Conservation (phyloP, 192 early-diverging fungal species). For the Coemansia biformis region DNA sequence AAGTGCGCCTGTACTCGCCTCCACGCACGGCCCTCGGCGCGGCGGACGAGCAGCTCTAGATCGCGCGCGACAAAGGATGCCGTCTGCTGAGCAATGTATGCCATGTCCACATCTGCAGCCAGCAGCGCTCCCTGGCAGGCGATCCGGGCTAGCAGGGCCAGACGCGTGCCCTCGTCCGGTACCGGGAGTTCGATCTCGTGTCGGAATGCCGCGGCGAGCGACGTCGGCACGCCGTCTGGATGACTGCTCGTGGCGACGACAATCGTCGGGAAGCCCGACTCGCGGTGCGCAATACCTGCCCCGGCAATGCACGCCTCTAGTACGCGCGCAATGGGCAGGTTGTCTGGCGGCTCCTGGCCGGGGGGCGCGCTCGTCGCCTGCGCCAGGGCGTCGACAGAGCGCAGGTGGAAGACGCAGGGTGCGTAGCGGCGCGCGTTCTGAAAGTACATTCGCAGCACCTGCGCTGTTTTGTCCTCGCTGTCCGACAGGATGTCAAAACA, state of each 20-base stretch:
- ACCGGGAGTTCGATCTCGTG: conserved; percentile 72
- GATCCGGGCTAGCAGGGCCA: conserved; percentile 62
- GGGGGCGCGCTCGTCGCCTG: conserved; percentile 36
- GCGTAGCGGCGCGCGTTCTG: conserved; percentile 69
- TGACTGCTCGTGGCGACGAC: conserved; percentile 74
- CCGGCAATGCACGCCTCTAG: conserved; percentile 32
- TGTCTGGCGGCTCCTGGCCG: conserved; percentile 33
- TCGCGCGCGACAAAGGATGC: conserved; percentile 87
- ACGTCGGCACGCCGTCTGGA: conserved; percentile 72
- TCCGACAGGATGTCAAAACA: conserved; percentile 76
- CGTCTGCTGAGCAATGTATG: conserved; percentile 79
- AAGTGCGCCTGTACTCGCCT: conserved; percentile 36
- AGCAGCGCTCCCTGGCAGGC: conserved; percentile 40
- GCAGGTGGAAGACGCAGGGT: conserved; percentile 80
- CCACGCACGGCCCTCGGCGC: conserved; percentile 65
- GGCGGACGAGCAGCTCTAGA: conserved; percentile 66
- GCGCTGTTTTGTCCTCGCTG: conserved; percentile 74
- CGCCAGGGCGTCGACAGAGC: conserved; percentile 73
- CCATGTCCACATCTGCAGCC: conserved; percentile 72
- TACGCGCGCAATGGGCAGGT: conserved; percentile 41
- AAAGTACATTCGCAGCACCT: conserved; percentile 66
- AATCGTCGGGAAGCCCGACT: conserved; percentile 65
- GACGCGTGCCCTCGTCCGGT: conserved; percentile 64
- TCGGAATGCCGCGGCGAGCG: conserved; percentile 70
- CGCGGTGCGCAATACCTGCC: conserved; percentile 18